Evolutionary conservation across 2,329 filamentous ascomycete genomes (phyloP), one percentile per base, ranked within the genome.

Genomic region (Colletotrichum horii): DNA sequence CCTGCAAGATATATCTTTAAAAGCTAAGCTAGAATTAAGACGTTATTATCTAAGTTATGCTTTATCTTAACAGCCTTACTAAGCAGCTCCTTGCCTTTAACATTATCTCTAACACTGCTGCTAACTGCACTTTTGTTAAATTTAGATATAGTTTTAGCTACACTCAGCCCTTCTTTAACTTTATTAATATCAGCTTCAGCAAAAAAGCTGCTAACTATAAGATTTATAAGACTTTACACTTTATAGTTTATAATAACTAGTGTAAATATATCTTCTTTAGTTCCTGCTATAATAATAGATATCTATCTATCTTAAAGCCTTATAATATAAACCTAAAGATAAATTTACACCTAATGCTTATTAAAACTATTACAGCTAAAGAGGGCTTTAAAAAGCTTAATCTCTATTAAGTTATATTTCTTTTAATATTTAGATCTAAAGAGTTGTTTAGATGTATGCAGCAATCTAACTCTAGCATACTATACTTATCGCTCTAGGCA

Each of bases 141-240:
- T 84, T 84, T 73, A 80, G 79, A 32, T 79, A 79, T 28, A 80
- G 80, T 11, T 84, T 84, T 58, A 79, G 80, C 36, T 80, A 80
- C 15, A 79, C 82, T 30, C 81, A 83, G 65, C 79, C 81, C 1
- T 78, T 84, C 11, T 84, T 83, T 76, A 80, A 79, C 60, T 82
- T 83, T 66, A 78, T 81, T 61, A 82, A 84, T 67, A 81, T 83
- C 19, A 82, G 82, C 55, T 78, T 75, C 38, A 82, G 81, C 34
- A 83, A 84, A 64, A 81, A 83, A 61, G 80, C 80, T 70, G 80
- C 83, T 22, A 81, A 83, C 38, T 78, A 82, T 70, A 83, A 83
- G 70, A 80, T 82, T 34, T 80, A 80, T 9, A 81, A 83, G 78
- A 79, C 81, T 61, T 78, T 83, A 67, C 79, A 83, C 34, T 48